Percentiles rank a stretch among this genome's conserved stretches.
Conservation (phyloP, 805 yeast genomes). For the Yarrowia keelungensis region DNA sequence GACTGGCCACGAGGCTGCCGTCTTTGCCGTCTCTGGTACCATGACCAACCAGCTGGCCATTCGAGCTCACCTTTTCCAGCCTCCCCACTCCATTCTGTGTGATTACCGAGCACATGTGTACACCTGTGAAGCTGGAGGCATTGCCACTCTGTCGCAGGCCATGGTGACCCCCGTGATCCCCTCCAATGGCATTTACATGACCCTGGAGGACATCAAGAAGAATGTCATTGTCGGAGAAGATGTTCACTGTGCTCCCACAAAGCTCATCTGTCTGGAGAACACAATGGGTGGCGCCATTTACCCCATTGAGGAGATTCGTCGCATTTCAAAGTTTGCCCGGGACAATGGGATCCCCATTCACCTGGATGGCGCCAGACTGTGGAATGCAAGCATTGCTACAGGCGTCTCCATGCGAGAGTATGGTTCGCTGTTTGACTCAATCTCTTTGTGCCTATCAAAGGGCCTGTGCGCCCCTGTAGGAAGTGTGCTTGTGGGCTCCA, state of each 20-base stretch:
- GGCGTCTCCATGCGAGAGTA: slow-evolving; percentile 73
- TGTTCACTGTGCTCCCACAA: slow-evolving; percentile 88
- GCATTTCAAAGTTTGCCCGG: slow-evolving; percentile 74
- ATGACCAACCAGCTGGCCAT: slow-evolving; percentile 87
- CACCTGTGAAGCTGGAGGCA: slow-evolving; percentile 87
- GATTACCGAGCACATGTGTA: slow-evolving; percentile 87
- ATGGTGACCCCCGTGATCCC: slow-evolving; percentile 88
- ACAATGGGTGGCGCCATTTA: slow-evolving; percentile 82
- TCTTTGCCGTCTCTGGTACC: slow-evolving; percentile 89
- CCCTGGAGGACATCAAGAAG: slow-evolving; percentile 78
- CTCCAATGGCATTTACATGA: slow-evolving; percentile 73
- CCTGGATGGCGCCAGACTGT: slow-evolving; percentile 93
- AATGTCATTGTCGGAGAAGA: slow-evolving; percentile 77
- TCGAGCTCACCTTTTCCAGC: slow-evolving; percentile 75
- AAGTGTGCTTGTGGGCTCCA: slow-evolving; percentile 76
- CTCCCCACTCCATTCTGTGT: slow-evolving; percentile 85
- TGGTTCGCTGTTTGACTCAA: slow-evolving; percentile 82
- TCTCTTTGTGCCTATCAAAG: slow-evolving; percentile 87
- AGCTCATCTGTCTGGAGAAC: slow-evolving; percentile 82
- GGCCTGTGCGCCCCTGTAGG: slow-evolving; percentile 95
- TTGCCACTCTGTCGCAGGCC: slow-evolving; percentile 88
- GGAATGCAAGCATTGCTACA: slow-evolving; percentile 85
- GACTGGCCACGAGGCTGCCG: slow-evolving; percentile 80
- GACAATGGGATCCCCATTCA: slow-evolving; percentile 68
- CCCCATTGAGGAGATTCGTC: slow-evolving; percentile 78